Base-by-base conservation (phyloP, 2,329 filamentous ascomycete species). In the Magnaporthiopsis poae region DNA sequence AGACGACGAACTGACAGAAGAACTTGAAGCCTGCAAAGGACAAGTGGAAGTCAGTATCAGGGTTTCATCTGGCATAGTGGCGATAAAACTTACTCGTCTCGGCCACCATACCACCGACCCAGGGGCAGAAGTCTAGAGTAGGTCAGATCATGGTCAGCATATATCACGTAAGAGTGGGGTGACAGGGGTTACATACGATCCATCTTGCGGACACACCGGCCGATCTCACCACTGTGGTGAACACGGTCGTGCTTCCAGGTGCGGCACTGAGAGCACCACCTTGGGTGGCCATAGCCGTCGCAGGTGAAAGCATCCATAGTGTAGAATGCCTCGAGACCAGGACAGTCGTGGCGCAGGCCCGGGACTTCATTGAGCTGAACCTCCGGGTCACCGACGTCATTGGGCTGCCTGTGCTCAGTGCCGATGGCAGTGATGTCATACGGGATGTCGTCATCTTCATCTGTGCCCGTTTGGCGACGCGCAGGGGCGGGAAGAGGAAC, bases 41-140 rank as follows among this genome's bases (percentile, higher is more conserved):
- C 2, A 39, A 13, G 2, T 52, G 35, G 67, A 36, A 36, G 15
- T 56, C 46, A 56, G 11, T 56, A 56, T 46, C 46, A 11, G n/a
- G 12, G 12, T 12, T n/a, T n/a, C 8, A 21, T 56, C 21, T 5
- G 46, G 46, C 39, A 21, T 1, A 52, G 46, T 13, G n/a, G 21
- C 13, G 18, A 9, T 39, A 15, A 2, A 15, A 76, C 84, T 74
- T 72, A 86, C 84, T 87, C 1, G 87, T 92, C 75, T 97, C 93
- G 0, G 88, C 90, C 12, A 99, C 88, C 70, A 96, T 90, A 29
- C 94, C 95, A 4, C 94, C 94, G n/a, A 96, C 93, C 90, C 90
- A 98, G 0, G 94, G 95, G 73, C 95, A 99, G 72, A 93, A 95
- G 74, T 98, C 60, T 61, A 21, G 5, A 3, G 31, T 31, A 31